These are phyloP conservation scores for Trichophyton equinum DNA, from an alignment of 2,329 filamentous ascomycete genomes.

Conservation along the genomic window DNA sequence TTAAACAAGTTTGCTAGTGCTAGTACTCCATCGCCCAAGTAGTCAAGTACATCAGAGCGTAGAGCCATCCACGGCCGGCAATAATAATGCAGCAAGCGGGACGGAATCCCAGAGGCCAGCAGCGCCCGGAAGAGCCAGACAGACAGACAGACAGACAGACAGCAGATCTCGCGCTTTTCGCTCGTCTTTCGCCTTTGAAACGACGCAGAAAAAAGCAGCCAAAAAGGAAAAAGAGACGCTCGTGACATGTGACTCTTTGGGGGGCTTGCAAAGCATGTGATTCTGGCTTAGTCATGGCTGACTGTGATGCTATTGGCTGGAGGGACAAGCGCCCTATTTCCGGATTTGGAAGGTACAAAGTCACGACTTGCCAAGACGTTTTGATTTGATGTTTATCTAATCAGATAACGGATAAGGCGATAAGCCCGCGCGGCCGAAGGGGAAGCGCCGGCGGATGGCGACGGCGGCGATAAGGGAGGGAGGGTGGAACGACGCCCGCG, in stretches of 20 bases:
- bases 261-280: not conserved
- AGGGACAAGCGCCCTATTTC: not conserved
- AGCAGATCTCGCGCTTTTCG: not conserved
- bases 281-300: not conserved
- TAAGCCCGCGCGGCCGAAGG: not conserved
- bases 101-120: not conserved
- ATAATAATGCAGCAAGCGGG: not conserved
- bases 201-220: not conserved
- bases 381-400: not conserved
- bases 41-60: too few species aligned
- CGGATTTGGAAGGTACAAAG: not conserved
- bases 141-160: not conserved
- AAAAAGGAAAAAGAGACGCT: not conserved
- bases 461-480: too few species aligned
- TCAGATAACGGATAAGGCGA: conserved; percentile 3
- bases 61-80: not conserved
- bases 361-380: not conserved
- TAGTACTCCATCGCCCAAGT: too few species aligned
- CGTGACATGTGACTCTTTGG: conserved; percentile 1
- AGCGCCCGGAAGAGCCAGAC: not conserved
- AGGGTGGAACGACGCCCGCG: too few species aligned
- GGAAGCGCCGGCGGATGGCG: not conserved
- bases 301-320: not conserved
- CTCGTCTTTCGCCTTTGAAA: not conserved
- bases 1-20: too few species aligned